Conservation (phyloP, 1,139 yeast genomes). For the Diutina pseudorugosa region DNA sequence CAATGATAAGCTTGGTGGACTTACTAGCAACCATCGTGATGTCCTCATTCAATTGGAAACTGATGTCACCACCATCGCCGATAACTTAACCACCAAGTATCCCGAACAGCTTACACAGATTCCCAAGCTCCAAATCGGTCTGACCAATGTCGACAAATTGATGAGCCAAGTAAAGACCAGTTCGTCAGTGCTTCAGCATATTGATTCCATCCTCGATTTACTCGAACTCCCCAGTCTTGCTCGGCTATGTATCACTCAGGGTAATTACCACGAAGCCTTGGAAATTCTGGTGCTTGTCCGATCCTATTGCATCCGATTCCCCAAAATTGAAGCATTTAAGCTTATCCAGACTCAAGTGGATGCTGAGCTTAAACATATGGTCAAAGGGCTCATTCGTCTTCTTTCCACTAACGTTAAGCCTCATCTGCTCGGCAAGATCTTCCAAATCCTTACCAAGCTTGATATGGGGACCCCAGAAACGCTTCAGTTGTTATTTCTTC, state of each 20-base stretch:
- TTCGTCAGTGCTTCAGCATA: constrained; percentile 39
- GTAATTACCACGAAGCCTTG: constrained; percentile 81
- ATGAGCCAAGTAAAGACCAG: constrained; percentile 14
- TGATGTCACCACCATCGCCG: constrained; percentile 17
- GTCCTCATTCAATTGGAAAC: constrained; percentile 27
- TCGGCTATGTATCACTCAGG: constrained; percentile 71
- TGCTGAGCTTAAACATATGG: constrained; percentile 50
- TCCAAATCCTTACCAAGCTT: constrained; percentile 62
- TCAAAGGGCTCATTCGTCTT: constrained; percentile 52
- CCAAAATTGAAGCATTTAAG: constrained; percentile 43
- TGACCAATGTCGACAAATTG: constrained; percentile 12
- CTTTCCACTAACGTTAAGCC: constrained; percentile 70
- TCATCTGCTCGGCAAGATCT: constrained; percentile 62
- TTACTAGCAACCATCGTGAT: constrained; percentile 28
- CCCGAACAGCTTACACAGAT: constrained; percentile 6
- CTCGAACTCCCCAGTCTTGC: constrained; percentile 77
- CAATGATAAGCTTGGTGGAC: constrained; percentile 18
- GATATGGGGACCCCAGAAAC: constrained; percentile 20
- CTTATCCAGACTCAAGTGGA: constrained; percentile 45
- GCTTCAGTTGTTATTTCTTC: constrained; percentile 38
- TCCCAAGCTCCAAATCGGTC: background rate
- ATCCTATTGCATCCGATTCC: constrained; percentile 57
- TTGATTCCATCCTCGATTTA: constrained; percentile 65
- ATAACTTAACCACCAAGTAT: constrained; percentile 9
- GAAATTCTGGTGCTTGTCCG: constrained; percentile 65